These are phyloP conservation scores for Crepidotus variabilis DNA, from an alignment of 768 basidiomycete genomes.

Conservation along the genomic window DNA sequence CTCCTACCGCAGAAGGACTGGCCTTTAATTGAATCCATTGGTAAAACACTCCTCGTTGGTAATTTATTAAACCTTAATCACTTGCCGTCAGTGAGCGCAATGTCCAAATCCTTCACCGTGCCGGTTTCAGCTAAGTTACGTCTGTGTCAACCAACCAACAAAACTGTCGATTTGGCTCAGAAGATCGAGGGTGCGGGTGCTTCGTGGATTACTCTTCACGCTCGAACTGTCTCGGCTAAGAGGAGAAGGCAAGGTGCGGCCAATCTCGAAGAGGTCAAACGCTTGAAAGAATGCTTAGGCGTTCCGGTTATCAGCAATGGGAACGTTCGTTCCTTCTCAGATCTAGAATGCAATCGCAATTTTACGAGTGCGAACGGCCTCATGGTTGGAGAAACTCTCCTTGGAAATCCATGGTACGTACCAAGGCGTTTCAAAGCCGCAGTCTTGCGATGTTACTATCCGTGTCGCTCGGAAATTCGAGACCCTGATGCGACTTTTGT, in stretches of 20 bases:
- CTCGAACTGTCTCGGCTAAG: constrained; percentile 66
- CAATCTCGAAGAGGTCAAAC: constrained; percentile 56
- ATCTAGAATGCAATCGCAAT: constrained; percentile 50
- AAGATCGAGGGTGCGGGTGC: constrained; percentile 63
- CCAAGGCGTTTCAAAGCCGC: not conserved
- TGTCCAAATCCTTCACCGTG: constrained; percentile 58
- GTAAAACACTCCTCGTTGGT: constrained; percentile 27
- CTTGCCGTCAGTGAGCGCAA: constrained; percentile 50
- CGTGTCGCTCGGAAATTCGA: not conserved
- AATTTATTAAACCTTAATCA: not conserved
- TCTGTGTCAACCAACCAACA: constrained; percentile 48
- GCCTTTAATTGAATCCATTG: constrained; percentile 62
- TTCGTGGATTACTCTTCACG: constrained; percentile 71
- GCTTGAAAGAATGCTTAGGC: constrained; percentile 44
- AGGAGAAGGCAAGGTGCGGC: constrained; percentile 71
- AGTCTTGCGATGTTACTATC: not conserved
- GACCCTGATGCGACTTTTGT: not conserved
- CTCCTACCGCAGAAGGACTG: constrained; percentile 72
- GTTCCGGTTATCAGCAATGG: constrained; percentile 77
- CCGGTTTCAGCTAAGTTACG: constrained; percentile 66
- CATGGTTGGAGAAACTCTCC: constrained; percentile 79
- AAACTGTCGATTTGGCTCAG: constrained; percentile 54
- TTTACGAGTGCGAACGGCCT: constrained; percentile 66
- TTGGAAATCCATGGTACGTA: constrained; percentile 69
- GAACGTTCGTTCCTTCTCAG: constrained; percentile 60